Percentiles rank a stretch among this genome's conserved stretches.
These are phyloP conservation scores for Nitzschia sp. DNA, from an alignment of 108 stramenopile genomes.

Conservation along the genomic window DNA sequence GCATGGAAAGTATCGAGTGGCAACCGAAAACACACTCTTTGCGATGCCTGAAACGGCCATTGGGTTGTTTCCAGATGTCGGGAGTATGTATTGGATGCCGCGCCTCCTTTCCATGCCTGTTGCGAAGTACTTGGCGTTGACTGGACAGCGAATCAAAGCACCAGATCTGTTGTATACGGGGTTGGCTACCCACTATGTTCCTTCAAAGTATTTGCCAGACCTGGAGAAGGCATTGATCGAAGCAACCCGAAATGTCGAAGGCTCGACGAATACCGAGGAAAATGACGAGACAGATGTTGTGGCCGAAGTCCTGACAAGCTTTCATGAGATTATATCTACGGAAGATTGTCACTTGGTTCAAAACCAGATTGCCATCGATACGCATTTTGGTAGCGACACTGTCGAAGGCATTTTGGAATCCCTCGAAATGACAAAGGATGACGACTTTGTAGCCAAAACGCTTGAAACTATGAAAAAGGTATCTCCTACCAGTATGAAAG, in stretches of 20 bases:
- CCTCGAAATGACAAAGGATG: constrained; percentile 38
- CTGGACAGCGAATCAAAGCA: constrained; percentile 82
- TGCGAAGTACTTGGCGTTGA: constrained; percentile 91
- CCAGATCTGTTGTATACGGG: constrained; percentile 87
- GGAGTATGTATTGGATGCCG: constrained; percentile 89
- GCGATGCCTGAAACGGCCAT: constrained; percentile 99
- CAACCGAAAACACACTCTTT: constrained; percentile 91
- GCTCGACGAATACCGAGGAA: not conserved
- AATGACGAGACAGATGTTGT: constrained; percentile 23
- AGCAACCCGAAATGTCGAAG: constrained; percentile 19
- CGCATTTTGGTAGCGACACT: constrained; percentile 50
- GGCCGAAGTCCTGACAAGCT: constrained; percentile 18
- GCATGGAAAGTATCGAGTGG: constrained; percentile 90
- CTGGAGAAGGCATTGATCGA: constrained; percentile 54
- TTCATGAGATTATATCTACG: constrained; percentile 38
- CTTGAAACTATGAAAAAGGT: constrained; percentile 58
- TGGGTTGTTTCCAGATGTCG: constrained; percentile 98
- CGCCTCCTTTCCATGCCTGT: constrained; percentile 65
- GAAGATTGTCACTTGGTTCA: constrained; percentile 45
- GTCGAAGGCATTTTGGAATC: constrained; percentile 52
- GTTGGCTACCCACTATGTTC: constrained; percentile 94
- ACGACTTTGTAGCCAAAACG: constrained; percentile 59
- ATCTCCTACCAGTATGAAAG: constrained; percentile 80
- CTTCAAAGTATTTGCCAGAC: constrained; percentile 60
- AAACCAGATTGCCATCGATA: constrained; percentile 52